Evolutionary conservation across 1,139 yeast genomes (phyloP).

Genomic region (Yamadazyma mexicana): DNA sequence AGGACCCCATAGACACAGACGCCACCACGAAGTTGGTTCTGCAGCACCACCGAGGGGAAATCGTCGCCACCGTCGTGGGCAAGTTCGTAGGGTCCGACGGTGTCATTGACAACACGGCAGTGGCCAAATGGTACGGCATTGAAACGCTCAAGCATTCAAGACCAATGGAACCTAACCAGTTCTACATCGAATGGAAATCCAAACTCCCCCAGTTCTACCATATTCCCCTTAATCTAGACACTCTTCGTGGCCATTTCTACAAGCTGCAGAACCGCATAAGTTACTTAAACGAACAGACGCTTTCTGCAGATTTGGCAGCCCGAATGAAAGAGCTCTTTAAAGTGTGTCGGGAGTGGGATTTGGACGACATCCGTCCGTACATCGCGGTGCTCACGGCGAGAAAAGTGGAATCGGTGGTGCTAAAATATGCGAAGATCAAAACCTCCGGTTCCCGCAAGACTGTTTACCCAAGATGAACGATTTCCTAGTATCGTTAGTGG

Average conservation of each 20-base stretch:
- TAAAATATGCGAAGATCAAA: conserved; percentile 75
- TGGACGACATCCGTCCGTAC: conserved; percentile 72
- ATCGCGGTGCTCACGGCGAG: conserved; percentile 52
- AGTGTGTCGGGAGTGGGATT: conserved; percentile 65
- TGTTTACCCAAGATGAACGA: conserved; percentile 15
- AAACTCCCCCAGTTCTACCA: conserved; percentile 65
- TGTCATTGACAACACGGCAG: conserved; percentile 28
- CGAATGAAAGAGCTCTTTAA: conserved; percentile 65
- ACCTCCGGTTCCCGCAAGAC: conserved; percentile 49
- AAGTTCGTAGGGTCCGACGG: conserved; percentile 8
- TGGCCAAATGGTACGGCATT: conserved; percentile 63
- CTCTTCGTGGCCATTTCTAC: conserved; percentile 56
- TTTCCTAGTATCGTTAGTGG: conserved; percentile 15
- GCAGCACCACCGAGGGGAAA: conserved; percentile 1
- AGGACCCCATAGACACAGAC: conserved; percentile 1
- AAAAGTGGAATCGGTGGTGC: conserved; percentile 66
- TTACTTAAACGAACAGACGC: conserved; percentile 46
- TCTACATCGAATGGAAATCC: conserved; percentile 62
- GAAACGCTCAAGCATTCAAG: conserved; percentile 45
- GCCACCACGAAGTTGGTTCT: conserved; percentile 2
- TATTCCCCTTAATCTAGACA: conserved; percentile 51
- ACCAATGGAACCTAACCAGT: conserved; percentile 36
- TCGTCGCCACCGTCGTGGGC: conserved; percentile 9
- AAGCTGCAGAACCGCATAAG: conserved; percentile 50
- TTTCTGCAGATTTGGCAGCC: conserved; percentile 52